Conservation (phyloP, 352 stramenopile genomes). For the Globisporangium radiosum region DNA sequence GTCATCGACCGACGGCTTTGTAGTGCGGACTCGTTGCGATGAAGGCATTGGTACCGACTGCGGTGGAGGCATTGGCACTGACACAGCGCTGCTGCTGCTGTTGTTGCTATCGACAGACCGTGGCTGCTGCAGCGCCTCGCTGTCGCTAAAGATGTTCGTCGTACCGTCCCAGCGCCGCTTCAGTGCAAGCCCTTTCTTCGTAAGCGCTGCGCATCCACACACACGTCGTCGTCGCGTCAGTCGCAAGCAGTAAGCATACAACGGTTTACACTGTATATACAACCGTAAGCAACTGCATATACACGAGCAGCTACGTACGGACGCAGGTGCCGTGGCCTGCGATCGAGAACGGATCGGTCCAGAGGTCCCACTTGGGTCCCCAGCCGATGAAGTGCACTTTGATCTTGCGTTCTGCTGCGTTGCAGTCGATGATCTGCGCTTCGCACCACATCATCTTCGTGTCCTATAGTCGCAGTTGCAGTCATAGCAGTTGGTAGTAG, state of each 20-base stretch:
- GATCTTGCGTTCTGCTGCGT: slow-evolving; percentile 50
- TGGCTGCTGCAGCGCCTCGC: neutral
- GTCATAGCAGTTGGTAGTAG: neutral
- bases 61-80: neutral
- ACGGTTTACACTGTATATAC: neutral
- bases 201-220: slow-evolving; percentile 2
- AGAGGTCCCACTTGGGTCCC: slow-evolving; percentile 58
- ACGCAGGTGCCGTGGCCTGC: slow-evolving; percentile 43
- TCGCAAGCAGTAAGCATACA: neutral
- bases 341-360: slow-evolving; percentile 67
- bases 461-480: slow-evolving; percentile 27
- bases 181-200: slow-evolving; percentile 11
- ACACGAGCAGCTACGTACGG: slow-evolving; percentile 23
- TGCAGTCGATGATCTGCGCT: slow-evolving; percentile 61
- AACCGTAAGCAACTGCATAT: neutral
- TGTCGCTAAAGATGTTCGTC: slow-evolving; percentile 9
- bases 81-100: neutral
- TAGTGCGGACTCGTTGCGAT: too few relatives aligned
- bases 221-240: neutral
- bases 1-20: too few relatives aligned
- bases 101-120: neutral
- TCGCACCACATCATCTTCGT: slow-evolving; percentile 68
- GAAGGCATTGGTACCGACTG: too few relatives aligned
- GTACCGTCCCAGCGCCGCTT: slow-evolving; percentile 13
- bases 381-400: slow-evolving; percentile 72